Evolutionary conservation across 352 stramenopile genomes (phyloP).

Genomic region (Achlya hypogyna): DNA sequence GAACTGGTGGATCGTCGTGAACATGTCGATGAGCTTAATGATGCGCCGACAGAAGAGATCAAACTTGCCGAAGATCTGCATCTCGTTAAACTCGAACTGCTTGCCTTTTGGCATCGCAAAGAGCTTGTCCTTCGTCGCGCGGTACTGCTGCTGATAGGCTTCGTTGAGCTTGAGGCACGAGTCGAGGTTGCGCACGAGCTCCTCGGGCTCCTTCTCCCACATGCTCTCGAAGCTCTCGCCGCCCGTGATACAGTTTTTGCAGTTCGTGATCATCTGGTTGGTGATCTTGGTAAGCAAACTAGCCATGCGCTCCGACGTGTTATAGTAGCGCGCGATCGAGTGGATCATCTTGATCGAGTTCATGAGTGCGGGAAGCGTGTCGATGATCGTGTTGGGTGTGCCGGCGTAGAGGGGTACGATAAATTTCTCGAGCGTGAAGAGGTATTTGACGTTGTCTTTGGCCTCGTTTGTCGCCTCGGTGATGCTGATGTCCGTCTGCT

Average conservation of each 20-base stretch:
- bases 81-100: constrained; percentile 98
- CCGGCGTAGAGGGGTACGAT: constrained; percentile 85
- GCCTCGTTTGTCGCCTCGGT: constrained; percentile 97
- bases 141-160: constrained; percentile 97
- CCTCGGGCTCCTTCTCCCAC: constrained; percentile 92
- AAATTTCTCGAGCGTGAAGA: constrained; percentile 97
- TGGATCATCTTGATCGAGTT: constrained; percentile 99
- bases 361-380: constrained; percentile 96
- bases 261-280: constrained; percentile 98
- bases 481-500: constrained; percentile 97
- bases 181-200: constrained; percentile 92
- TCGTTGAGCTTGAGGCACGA: constrained; percentile 97
- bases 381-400: constrained; percentile 95
- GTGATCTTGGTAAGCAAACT: constrained; percentile 97
- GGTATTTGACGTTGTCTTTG: constrained; percentile 99
- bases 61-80: constrained; percentile 98
- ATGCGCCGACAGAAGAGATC: constrained; percentile 96
- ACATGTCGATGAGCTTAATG: constrained; percentile 99
- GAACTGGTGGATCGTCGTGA: constrained; percentile 97
- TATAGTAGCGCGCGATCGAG: constrained; percentile 98
- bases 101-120: constrained; percentile 93
- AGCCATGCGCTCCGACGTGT: constrained; percentile 96
- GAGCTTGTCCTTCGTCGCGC: constrained; percentile 95
- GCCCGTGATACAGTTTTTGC: constrained; percentile 90
- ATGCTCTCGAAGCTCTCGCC: constrained; percentile 84